Conservation (phyloP, 2,329 filamentous ascomycete species). For the Aspergillus viridinutans region DNA sequence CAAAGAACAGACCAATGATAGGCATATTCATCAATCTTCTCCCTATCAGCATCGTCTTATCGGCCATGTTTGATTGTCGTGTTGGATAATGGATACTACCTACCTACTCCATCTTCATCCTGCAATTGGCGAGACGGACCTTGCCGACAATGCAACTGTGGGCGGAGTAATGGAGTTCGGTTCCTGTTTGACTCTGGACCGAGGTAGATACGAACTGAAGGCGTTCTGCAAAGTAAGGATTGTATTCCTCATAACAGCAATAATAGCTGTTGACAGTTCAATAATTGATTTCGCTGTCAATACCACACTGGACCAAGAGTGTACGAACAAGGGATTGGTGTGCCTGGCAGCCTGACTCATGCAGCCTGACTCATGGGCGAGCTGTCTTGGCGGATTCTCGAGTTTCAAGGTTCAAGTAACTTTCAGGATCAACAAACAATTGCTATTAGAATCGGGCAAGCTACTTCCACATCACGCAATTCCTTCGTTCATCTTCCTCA, state of each 20-base stretch:
- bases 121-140: neutral
- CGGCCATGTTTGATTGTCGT: neutral
- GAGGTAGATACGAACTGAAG: no score
- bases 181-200: no score
- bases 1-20: neutral
- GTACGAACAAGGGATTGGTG: neutral
- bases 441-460: neutral
- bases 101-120: no score
- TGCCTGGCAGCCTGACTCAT: neutral
- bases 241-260: no score
- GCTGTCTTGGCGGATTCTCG: neutral
- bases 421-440: neutral
- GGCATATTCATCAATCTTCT: neutral
- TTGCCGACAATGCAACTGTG: neutral
- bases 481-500: neutral
- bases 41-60: neutral
- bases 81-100: neutral
- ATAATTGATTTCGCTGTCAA: neutral
- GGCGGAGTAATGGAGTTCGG: neutral
- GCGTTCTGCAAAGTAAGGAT: no score
- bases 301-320: neutral
- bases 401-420: neutral
- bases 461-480: neutral
- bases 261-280: no score
- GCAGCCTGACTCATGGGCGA: neutral